Evolutionary conservation across 192 early-diverging fungal genomes (phyloP).

Genomic region (Podochytrium sp.): DNA sequence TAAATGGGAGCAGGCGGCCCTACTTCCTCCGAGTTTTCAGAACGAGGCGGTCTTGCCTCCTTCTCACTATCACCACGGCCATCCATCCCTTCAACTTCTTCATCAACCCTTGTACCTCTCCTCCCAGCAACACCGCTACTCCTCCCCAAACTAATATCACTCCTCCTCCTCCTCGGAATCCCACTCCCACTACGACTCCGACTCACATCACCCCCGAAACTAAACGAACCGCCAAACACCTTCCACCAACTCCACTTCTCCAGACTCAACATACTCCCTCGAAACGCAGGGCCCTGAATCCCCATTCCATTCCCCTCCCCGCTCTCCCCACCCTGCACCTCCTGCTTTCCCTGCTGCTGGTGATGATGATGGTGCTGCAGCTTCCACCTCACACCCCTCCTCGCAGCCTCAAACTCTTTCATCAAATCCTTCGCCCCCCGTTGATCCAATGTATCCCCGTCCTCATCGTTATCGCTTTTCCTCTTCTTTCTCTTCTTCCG

Average conservation of each 20-base stretch:
- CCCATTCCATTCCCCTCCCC: not conserved
- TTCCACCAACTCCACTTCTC: not conserved
- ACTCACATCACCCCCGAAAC: no score
- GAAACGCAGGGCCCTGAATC: no score
- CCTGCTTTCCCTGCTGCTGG: not conserved
- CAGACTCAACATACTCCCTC: not conserved
- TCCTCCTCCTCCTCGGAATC: not conserved
- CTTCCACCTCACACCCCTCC: not conserved
- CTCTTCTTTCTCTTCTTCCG: not conserved
- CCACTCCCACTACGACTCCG: not conserved
- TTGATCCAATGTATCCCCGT: not conserved
- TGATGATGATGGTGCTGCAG: not conserved
- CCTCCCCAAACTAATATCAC: no score
- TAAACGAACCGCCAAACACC: not conserved
- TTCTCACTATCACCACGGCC: no score
- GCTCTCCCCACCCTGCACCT: not conserved
- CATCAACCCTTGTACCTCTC: no score
- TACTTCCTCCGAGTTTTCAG: not conserved
- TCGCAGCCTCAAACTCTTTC: not conserved
- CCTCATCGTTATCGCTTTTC: not conserved
- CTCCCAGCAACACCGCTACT: not conserved
- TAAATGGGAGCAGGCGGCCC: not conserved
- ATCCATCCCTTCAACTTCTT: not conserved
- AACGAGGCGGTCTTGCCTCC: no score
- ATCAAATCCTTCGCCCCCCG: not conserved